phyloP scores from a whole-genome alignment of 768 basidiomycete species.

The Daedaleopsis nitida region DNA sequence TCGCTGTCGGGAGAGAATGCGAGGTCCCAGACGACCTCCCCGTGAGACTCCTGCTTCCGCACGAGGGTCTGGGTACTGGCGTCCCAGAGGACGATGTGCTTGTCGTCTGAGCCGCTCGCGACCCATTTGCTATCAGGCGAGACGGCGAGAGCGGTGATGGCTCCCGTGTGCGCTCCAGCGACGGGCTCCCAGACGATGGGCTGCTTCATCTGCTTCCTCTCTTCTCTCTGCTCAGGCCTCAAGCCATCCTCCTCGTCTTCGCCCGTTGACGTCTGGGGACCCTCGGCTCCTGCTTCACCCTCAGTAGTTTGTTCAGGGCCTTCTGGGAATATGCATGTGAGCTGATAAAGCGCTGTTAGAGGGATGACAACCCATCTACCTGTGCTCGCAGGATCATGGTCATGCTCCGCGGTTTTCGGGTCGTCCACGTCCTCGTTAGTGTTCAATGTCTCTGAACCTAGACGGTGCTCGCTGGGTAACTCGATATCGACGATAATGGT shows the following conservation, averaged over 20 bases:
- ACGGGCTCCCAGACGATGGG: neutral
- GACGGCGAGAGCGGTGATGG: conserved; percentile 10
- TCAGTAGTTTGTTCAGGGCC: no score
- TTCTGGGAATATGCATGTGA: no score
- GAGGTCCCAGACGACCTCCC: conserved; percentile 15
- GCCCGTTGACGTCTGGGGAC: neutral
- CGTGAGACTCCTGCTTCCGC: conserved; percentile 11
- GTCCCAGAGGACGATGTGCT: conserved; percentile 16
- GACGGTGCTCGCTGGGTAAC: no score
- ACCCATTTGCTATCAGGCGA: conserved; percentile 12
- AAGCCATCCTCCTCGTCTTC: neutral
- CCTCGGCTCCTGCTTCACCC: neutral
- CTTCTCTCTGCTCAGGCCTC: neutral
- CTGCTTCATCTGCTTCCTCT: neutral
- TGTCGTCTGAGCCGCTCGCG: conserved; percentile 18
- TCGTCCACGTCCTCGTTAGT: no score
- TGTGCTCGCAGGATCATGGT: no score
- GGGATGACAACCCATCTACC: no score
- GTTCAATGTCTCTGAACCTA: no score
- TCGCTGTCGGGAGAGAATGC: conserved; percentile 24
- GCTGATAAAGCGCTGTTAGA: no score
- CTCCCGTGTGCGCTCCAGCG: neutral
- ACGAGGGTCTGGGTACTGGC: neutral
- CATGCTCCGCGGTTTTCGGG: no score
- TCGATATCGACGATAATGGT: neutral